A percentile compares a stretch with the other conserved stretches of the same genome.
These are phyloP conservation scores for Chiua virens DNA, from an alignment of 768 basidiomycete genomes.

Conservation along the genomic window DNA sequence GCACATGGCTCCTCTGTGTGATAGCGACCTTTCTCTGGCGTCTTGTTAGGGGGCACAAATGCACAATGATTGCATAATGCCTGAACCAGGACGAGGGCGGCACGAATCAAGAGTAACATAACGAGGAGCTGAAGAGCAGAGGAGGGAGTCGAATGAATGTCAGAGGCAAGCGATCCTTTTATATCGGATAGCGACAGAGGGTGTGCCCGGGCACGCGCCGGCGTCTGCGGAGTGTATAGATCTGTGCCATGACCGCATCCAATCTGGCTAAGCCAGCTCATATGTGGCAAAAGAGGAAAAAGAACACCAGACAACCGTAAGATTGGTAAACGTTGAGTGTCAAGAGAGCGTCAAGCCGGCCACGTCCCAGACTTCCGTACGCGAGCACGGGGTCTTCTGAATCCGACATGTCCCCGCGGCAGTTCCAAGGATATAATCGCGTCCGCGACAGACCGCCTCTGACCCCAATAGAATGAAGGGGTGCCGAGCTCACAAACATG, in stretches of 20 bases:
- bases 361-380: neutral
- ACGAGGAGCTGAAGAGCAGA: neutral
- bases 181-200: constrained; percentile 11
- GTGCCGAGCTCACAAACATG: neutral
- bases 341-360: neutral
- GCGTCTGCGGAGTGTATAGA: no score
- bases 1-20: constrained; percentile 52
- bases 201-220: neutral
- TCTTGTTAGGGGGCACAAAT: constrained; percentile 58
- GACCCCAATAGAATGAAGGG: constrained; percentile 3
- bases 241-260: no score
- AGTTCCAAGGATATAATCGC: neutral
- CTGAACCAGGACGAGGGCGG: constrained; percentile 48
- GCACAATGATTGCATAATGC: constrained; percentile 52
- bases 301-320: neutral
- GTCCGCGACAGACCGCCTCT: neutral
- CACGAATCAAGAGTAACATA: constrained; percentile 50
- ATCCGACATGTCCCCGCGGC: neutral
- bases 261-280: no score
- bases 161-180: constrained; percentile 8
- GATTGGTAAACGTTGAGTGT: neutral
- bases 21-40: constrained; percentile 48
- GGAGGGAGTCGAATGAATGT: neutral
- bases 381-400: neutral
- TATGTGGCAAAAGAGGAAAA: neutral